Conservation (phyloP, 768 basidiomycete species). For the Russula sp. region DNA sequence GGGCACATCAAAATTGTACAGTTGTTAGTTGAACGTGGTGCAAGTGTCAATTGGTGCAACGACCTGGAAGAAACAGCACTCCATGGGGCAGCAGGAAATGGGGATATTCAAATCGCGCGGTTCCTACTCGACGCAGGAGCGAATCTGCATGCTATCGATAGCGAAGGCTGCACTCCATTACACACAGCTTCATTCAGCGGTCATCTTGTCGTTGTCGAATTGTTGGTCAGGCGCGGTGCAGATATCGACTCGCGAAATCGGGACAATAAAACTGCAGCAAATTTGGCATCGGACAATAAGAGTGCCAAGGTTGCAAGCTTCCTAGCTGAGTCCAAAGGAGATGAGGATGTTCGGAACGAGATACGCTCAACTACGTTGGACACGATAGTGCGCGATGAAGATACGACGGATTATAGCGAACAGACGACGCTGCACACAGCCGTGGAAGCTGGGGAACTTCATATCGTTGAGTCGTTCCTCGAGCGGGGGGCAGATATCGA, state of each 20-base stretch:
- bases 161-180: conserved; percentile 1
- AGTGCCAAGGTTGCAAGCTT: background rate
- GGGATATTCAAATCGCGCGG: background rate
- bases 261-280: background rate
- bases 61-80: background rate
- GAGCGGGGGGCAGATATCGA: background rate
- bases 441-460: background rate
- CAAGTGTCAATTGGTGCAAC: background rate
- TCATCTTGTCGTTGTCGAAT: background rate
- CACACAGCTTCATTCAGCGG: conserved; percentile 1
- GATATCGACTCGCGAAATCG: background rate
- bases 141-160: background rate
- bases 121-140: conserved; percentile 12
- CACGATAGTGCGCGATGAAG: background rate
- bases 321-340: background rate
- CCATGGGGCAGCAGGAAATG: background rate
- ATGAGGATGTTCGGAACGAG: background rate
- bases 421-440: background rate
- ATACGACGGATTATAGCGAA: too few species aligned
- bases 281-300: background rate
- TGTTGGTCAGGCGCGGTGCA: background rate
- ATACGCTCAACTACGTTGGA: background rate
- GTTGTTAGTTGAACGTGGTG: background rate
- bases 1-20: background rate
- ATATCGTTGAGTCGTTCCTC: background rate